These are phyloP conservation scores for Priceomyces haplophilus DNA, from an alignment of 805 yeast species.

Conservation along the genomic window DNA sequence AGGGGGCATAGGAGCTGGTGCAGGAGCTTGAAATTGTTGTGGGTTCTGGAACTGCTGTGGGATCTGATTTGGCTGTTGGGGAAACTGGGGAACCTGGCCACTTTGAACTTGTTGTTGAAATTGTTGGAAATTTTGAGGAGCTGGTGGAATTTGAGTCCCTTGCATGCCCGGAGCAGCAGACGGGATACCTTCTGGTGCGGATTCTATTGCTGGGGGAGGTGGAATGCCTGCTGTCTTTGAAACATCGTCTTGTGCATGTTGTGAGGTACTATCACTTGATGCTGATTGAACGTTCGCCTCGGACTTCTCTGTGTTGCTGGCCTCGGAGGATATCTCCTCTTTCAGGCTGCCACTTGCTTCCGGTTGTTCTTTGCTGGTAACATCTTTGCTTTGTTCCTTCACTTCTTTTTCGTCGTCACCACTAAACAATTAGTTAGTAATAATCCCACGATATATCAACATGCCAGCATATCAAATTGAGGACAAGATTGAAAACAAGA, in stretches of 20 bases:
- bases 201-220: constrained; percentile 6
- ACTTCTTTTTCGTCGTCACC: constrained; percentile 7
- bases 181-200: not conserved
- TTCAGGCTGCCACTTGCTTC: not conserved
- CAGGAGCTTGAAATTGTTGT: constrained; percentile 14
- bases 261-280: constrained; percentile 13
- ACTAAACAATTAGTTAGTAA: constrained; percentile 3
- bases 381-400: constrained; percentile 1
- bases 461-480: not conserved
- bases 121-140: constrained; percentile 11
- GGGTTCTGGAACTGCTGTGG: constrained; percentile 7
- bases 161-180: not conserved
- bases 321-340: constrained; percentile 1
- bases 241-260: constrained; percentile 1
- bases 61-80: constrained; percentile 7
- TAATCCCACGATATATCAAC: not conserved
- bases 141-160: constrained; percentile 6
- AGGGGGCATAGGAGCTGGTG: constrained; percentile 17
- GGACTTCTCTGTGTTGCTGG: constrained; percentile 7
- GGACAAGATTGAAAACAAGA: not conserved
- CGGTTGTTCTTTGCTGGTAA: not conserved
- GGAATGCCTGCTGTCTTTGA: constrained; percentile 4
- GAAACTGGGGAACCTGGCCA: constrained; percentile 3
- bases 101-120: constrained; percentile 6
- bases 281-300: constrained; percentile 11